Evolutionary conservation across 2,329 filamentous ascomycete genomes (phyloP), one percentile per base, ranked within the genome.

Genomic region (Neocatenulostroma microsporum): DNA sequence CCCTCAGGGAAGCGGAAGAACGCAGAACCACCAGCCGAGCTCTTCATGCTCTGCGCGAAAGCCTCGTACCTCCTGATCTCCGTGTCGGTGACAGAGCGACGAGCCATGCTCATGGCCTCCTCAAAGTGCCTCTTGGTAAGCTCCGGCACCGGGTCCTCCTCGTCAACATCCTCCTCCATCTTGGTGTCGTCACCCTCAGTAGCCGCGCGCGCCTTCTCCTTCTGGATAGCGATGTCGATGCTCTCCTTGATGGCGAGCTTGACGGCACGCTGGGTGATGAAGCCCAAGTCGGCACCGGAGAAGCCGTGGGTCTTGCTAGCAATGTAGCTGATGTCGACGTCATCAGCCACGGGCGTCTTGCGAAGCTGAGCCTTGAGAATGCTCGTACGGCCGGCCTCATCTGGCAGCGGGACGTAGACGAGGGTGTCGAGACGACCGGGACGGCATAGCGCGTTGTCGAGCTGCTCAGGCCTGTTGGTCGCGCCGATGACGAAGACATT

Each of bases 401-500:
- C 88, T 39, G 91, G 91, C 51, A 98, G 79, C 51, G 91, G 91
- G 52, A 98, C 91, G 63, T 98, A 98, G 65, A 98, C 91, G 50
- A 98, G 80, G 24, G 89, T 96, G 66, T 98, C 91, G 32, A 98
- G 83, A 87, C 91, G 91, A 53, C 91, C 91, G 39, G 91, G 91
- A 76, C 91, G 88, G 77, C 89, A 95, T 54, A 98, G 77, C 53
- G 91, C 91, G 62, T 91, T 91, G 66, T 98, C 91, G 42, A 98
- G 84, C 72, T 96, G 91, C 72, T 98, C 91, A 28, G 91, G 91
- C 72, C 91, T 78, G 74, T 98, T 98, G 66, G 91, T 98, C 30
- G 91, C 91, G 63, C 91, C 91, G 55, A 98, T 98, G 49, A 98
- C 91, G 68, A 98, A 98, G 48, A 98, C 91, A 63, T 98, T 98